Percentiles rank a stretch among this genome's conserved stretches.
These are phyloP conservation scores for Candida vaughaniae DNA, from an alignment of 805 yeast genomes.

Conservation along the genomic window DNA sequence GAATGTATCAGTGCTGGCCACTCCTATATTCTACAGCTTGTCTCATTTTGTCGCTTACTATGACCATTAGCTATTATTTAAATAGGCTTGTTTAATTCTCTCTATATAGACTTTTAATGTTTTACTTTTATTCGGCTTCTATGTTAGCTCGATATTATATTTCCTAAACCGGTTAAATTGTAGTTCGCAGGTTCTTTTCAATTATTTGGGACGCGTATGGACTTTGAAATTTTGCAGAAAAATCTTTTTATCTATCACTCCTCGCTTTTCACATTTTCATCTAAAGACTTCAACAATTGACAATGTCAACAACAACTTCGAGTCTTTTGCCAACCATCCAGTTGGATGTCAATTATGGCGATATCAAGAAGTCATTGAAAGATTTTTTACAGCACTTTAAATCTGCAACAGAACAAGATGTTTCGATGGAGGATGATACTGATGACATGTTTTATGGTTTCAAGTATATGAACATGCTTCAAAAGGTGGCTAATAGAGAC, in stretches of 20 bases:
- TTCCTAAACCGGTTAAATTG: constrained; percentile 6
- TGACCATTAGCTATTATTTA: too few relatives aligned
- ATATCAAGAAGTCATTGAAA: constrained; percentile 53
- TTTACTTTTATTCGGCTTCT: too few relatives aligned
- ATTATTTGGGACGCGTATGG: constrained; percentile 6
- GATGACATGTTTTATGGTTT: constrained; percentile 14
- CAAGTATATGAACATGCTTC: constrained; percentile 75
- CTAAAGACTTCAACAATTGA: too few relatives aligned
- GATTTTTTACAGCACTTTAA: constrained; percentile 72
- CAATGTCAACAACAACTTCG: constrained; percentile 24
- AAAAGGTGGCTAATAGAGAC: constrained; percentile 83
- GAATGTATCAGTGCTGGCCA: not conserved
- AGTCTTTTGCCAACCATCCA: constrained; percentile 60
- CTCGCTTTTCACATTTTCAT: not conserved
- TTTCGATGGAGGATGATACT: constrained; percentile 15
- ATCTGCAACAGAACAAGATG: constrained; percentile 21
- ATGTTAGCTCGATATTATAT: too few relatives aligned
- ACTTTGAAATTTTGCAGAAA: not conserved
- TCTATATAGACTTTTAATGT: too few relatives aligned
- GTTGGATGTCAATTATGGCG: constrained; percentile 71
- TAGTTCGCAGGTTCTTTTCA: not conserved
- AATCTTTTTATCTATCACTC: not conserved
- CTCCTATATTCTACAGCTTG: not conserved
- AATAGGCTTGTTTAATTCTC: too few relatives aligned
- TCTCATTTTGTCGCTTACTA: not conserved